Percentiles rank a stretch among this genome's conserved stretches.
phyloP scores from a whole-genome alignment of 2,329 filamentous ascomycete species.

The Penicillium sp. region DNA sequence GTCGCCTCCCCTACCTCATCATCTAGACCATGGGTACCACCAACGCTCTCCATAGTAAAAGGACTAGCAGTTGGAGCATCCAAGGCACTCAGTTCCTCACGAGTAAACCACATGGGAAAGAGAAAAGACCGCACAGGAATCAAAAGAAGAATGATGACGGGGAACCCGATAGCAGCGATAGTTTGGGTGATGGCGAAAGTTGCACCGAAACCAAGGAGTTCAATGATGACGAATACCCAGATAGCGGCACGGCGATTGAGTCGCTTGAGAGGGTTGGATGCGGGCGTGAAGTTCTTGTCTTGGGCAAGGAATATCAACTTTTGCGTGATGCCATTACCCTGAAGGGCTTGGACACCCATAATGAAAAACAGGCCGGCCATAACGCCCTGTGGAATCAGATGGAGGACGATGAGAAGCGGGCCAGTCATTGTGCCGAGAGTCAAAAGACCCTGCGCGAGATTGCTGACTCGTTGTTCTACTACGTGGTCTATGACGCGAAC shows the following conservation, averaged over 20 bases:
- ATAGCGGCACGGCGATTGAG: conserved; percentile 60
- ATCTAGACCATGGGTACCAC: conserved; percentile 54
- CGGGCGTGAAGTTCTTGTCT: conserved; percentile 58
- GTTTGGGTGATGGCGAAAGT: conserved; percentile 82
- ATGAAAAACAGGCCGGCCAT: conserved; percentile 78
- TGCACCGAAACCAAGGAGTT: conserved; percentile 66
- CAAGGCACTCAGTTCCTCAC: conserved; percentile 57
- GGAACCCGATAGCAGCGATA: conserved; percentile 75
- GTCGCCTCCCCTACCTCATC: conserved; percentile 16
- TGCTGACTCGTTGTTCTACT: conserved; percentile 69
- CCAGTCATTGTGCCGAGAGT: conserved; percentile 75
- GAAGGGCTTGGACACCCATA: conserved; percentile 74
- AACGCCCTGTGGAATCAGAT: conserved; percentile 73
- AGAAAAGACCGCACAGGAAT: conserved; percentile 62
- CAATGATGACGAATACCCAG: conserved; percentile 65
- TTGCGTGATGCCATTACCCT: conserved; percentile 69
- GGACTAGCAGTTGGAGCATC: conserved; percentile 70
- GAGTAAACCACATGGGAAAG: conserved; percentile 57
- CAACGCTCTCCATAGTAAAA: conserved; percentile 71
- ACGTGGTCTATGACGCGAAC: conserved; percentile 58
- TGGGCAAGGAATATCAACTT: conserved; percentile 66
- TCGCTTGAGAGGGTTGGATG: conserved; percentile 55
- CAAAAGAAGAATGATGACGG: conserved; percentile 64
- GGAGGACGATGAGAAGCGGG: conserved; percentile 66
- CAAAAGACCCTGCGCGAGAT: conserved; percentile 70